Base-by-base conservation (phyloP, 139 green algal species). In the Spirogloea muscicola region DNA sequence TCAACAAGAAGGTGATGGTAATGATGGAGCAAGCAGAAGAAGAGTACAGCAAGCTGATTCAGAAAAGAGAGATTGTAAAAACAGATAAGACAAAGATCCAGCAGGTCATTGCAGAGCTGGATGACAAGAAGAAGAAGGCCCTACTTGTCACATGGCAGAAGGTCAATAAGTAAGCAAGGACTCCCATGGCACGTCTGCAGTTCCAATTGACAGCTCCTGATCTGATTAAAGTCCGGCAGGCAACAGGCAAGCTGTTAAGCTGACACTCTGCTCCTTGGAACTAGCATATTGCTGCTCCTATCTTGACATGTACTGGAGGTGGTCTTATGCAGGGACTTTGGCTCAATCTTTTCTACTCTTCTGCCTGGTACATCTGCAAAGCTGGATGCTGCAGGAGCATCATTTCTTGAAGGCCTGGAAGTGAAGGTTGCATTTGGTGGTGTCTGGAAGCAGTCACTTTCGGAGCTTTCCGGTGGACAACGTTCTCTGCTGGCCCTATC, bases 401-500 rank as follows among this genome's bases (percentile, higher is more conserved):
- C 33, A 33, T 81, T 84, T 66, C 38, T 83, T 21, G 74, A 79
- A 37, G 92, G 93, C 5, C 81, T 97, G 68, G 90, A 98, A 80
- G 90, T 98, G 39, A 86, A 86, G 29, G 95, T 99, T 25, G 92
- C 92, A 0, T 98, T 99, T 83, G 93, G 94, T 38, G 88, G 82
- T 9, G 91, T 96, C 51, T 99, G 95, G 95, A 99, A 99, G 85
- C 83, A 98, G 79, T 91, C 80, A 5, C 86, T 99, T 37, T 95
- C 90, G 33, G 95, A 99, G 87, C 90, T 99, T 31, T 89, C 70
- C 1, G 95, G 95, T 6, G 95, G 95, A 0, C 95, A 99, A 85
- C 89, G 93, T 40, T 94, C 88, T 6, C 84, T 99, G 74, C 86
- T 98, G 72, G 93, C 95, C 3, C 89, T 99, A 2, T 95, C 88